Evolutionary conservation across 73 alveolate species (phyloP), one percentile per base, ranked within the genome.

Genomic region (Breviolum minutum): DNA sequence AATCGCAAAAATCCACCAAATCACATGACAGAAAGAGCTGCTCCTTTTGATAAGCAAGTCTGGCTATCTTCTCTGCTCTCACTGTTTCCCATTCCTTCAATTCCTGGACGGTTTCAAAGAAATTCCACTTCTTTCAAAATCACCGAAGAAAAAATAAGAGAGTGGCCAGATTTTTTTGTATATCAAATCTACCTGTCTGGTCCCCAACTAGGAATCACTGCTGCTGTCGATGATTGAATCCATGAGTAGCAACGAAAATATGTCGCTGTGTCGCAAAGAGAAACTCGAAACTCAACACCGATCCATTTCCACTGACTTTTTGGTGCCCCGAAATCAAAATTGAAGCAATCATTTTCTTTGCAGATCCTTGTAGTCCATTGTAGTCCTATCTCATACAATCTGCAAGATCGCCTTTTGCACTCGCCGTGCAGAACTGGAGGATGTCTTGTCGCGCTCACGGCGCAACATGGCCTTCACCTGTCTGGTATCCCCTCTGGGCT

Each of bases 381-480:
- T 40, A 40, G 54, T 40, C 54, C 0, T 40, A 3, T 40, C 54
- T 40, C 54, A 3, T 40, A 40, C 54, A 40, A 40, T 40, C 54
- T 40, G 40, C 9, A 20, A 11, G 81, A 6, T 68, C 32, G 20
- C 94, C 94, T 62, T 24, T 4, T 85, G 94, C 94, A 85, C 94
- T 7, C 94, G 94, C 62, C 94, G 94, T 27, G 94, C 94, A n/a
- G 69, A 63, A 79, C 62, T 64, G 54, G 94, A 85, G 77, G 77
- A 64, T 74, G n/a, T 27, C 77, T 64, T 64, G 61, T 63, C 94
- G 14, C 94, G 94, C 94, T 85, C 79, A 17, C 79, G 48, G 27
- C 71, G 79, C 94, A 85, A 64, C 94, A 85, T 7, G 62, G 94
- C 94, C 22, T 63, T 85, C 74, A 85, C 94, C 94, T 85, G 73